Conservation (phyloP, 2,329 filamentous ascomycete genomes). For the Exophiala aquamarina region DNA sequence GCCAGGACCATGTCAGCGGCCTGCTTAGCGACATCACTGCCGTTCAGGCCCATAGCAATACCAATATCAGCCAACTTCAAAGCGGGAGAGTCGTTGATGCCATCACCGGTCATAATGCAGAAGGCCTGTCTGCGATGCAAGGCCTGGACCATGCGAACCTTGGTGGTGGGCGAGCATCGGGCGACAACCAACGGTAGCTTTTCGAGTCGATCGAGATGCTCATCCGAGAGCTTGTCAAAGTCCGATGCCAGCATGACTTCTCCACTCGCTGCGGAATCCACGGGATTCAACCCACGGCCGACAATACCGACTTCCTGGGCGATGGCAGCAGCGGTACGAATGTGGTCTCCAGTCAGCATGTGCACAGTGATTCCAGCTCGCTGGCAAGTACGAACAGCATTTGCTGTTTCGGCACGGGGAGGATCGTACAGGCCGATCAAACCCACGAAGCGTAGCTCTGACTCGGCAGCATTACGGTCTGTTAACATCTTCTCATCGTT, state of each 20-base stretch:
- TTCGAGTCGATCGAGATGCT: constrained; percentile 65
- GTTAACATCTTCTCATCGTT: constrained; percentile 47
- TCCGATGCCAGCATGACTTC: constrained; percentile 75
- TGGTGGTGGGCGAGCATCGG: constrained; percentile 20
- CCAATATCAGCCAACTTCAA: constrained; percentile 74
- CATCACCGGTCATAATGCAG: constrained; percentile 82
- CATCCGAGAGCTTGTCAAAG: constrained; percentile 75
- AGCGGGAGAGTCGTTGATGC: constrained; percentile 81
- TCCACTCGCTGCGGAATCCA: constrained; percentile 55
- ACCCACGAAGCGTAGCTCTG: constrained; percentile 71
- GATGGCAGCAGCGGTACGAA: constrained; percentile 74
- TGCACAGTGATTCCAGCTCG: constrained; percentile 75
- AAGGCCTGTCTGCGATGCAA: constrained; percentile 45
- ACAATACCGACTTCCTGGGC: constrained; percentile 78
- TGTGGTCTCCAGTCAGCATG: constrained; percentile 83
- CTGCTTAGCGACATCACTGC: constrained; percentile 79
- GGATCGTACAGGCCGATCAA: constrained; percentile 85
- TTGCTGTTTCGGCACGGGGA: constrained; percentile 75
- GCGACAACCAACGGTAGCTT: constrained; percentile 51
- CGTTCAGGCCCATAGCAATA: constrained; percentile 82
- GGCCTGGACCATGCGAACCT: constrained; percentile 13
- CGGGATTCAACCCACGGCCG: background rate
- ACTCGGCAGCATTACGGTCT: constrained; percentile 61
- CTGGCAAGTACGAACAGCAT: constrained; percentile 68
- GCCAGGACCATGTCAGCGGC: constrained; percentile 84